phyloP scores from a whole-genome alignment of 2,329 filamentous ascomycete genomes.

The Alternaria sp. region DNA sequence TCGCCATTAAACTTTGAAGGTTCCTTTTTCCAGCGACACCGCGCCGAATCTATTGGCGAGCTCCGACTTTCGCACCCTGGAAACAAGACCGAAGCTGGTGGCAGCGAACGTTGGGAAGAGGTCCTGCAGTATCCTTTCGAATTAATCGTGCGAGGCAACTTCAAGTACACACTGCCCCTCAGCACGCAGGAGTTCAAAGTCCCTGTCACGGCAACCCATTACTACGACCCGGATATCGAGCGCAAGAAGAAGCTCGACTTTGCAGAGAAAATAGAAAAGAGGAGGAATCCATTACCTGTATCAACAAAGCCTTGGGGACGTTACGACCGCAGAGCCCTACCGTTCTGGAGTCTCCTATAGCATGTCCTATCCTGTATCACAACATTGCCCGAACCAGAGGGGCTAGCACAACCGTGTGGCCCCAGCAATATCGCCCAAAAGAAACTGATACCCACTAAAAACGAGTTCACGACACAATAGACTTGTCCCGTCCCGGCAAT shows the following conservation, averaged over 20 bases:
- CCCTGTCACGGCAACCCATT: constrained; percentile 51
- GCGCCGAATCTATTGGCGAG: constrained; percentile 78
- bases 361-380: constrained; percentile 26
- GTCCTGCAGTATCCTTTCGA: constrained; percentile 93
- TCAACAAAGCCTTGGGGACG: constrained; percentile 33
- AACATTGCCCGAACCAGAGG: constrained; percentile 19
- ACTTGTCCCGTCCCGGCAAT: constrained; percentile 24
- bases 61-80: constrained; percentile 83
- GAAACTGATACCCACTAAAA: constrained; percentile 46
- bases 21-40: constrained; percentile 78
- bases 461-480: constrained; percentile 47
- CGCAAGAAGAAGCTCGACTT: constrained; percentile 37
- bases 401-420: constrained; percentile 11
- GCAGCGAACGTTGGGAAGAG: constrained; percentile 85
- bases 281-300: constrained; percentile 22
- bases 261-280: constrained; percentile 12
- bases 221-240: constrained; percentile 45
- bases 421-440: constrained; percentile 31
- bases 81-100: constrained; percentile 83
- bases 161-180: constrained; percentile 77
- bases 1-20: constrained; percentile 88
- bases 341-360: constrained; percentile 23
- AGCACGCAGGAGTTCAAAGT: constrained; percentile 62
- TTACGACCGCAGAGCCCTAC: constrained; percentile 34
- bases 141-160: constrained; percentile 85